Percentiles rank a stretch among this genome's conserved stretches.
Conservation (phyloP, 2,329 filamentous ascomycete genomes). For the Xylogone sp. region DNA sequence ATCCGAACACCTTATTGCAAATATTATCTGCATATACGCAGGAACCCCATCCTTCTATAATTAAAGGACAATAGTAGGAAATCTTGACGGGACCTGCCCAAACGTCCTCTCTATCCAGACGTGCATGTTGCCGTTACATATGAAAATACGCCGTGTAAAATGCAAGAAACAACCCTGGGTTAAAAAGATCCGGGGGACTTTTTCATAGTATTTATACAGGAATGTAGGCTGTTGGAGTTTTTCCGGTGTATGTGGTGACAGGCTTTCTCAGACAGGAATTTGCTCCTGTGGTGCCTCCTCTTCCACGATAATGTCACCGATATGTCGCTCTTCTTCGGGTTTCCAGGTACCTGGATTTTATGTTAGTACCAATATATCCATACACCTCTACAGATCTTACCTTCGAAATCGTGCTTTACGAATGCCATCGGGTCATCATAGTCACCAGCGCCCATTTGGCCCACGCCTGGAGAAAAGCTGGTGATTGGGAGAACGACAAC, state of each 20-base stretch:
- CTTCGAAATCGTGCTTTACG: slow-evolving; percentile 95
- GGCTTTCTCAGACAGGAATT: no score
- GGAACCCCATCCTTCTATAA: not conserved
- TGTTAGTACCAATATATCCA: slow-evolving; percentile 5
- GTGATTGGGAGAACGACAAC: slow-evolving; percentile 93
- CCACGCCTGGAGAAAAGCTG: slow-evolving; percentile 91
- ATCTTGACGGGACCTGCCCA: not conserved
- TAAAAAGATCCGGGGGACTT: not conserved
- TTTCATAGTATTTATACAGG: no score
- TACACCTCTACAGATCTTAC: slow-evolving; percentile 42
- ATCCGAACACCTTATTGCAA: not conserved
- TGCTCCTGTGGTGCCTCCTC: not conserved
- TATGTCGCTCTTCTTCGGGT: slow-evolving; percentile 66
- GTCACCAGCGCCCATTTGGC: slow-evolving; percentile 88
- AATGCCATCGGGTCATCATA: slow-evolving; percentile 93
- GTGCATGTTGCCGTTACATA: not conserved
- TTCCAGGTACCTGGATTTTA: slow-evolving; percentile 65
- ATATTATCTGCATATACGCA: not conserved
- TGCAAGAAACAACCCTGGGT: not conserved
- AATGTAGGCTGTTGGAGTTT: no score
- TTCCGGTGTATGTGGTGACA: no score
- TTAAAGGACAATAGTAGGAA: not conserved
- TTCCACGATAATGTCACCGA: slow-evolving; percentile 41
- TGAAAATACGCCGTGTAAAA: not conserved
- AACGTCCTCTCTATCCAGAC: not conserved